Evolutionary conservation across 768 basidiomycete species (phyloP), one percentile per base, ranked within the genome.

Genomic region (Psilocybe cyanescens): DNA sequence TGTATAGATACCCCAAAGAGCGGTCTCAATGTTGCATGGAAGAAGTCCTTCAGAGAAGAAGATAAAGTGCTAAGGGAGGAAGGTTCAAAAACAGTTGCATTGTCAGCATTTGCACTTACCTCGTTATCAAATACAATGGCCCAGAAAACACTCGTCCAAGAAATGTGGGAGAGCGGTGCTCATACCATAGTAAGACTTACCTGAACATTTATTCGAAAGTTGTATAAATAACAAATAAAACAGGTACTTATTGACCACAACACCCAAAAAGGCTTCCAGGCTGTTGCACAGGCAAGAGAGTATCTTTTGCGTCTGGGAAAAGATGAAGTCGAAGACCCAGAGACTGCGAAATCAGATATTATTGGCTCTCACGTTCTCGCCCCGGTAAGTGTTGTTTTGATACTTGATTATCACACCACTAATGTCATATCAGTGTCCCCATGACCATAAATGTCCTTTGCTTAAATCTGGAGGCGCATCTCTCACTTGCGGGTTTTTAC

Each of bases 101-200:
- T 99, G 31, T 94, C 92, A 16, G 91, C 95, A 1, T 99, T 97
- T 76, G 81, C 88, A 71, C 77, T 99, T 1, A 88, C 91, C n/a
- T 84, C 91, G 17, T 77, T 95, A 16, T 77, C 87, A 4, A 86
- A 83, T 2, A 72, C 85, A 44, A 67, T 87, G 16, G 82, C 86
- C 8, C 83, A 90, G 61, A 89, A 86, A 74, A 76, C 80, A 2
- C 70, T 94, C 48, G 81, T 96, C 29, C 87, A 89, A 69, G 86
- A 92, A 67, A 91, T 98, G 82, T 98, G 95, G 95, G 83, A 91
- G 49, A 94, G 93, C 67, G 94, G 93, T 47, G 95, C 95, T 19
- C 86, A 91, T 69, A 84, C 87, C 24, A 87, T 97, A 51, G 92
- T 95, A 45, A 45, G 61, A 64, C n/a, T 29, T 60, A 39, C 30